These are phyloP conservation scores for Talaromyces amestolkiae DNA, from an alignment of 2,329 filamentous ascomycete species.

Conservation along the genomic window DNA sequence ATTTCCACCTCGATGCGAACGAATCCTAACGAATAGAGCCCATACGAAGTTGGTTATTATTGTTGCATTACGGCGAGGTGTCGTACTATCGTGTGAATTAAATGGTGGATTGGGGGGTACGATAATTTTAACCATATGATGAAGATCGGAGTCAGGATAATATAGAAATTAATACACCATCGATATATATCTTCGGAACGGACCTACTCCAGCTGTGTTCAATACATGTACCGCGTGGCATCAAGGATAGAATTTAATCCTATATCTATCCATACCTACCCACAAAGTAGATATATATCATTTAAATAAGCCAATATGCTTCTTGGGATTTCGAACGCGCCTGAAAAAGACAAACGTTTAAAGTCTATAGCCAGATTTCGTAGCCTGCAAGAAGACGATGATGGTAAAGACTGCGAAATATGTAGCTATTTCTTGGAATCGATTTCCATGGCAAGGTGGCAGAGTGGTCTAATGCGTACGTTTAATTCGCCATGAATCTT, in stretches of 20 bases:
- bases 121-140: neutral
- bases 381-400: too few species aligned
- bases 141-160: neutral
- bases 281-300: neutral
- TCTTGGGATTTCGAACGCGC: too few species aligned
- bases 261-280: too few species aligned
- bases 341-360: too few species aligned
- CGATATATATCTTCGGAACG: neutral
- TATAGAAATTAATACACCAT: neutral
- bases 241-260: neutral
- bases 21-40: conserved; percentile 5
- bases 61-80: neutral
- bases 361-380: too few species aligned
- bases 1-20: neutral
- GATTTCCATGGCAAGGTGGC: neutral
- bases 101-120: too few species aligned
- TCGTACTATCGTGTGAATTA: neutral
- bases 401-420: too few species aligned
- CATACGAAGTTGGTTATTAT: neutral
- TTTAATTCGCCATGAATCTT: neutral
- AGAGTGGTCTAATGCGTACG: neutral
- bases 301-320: too few species aligned
- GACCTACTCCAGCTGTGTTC: too few species aligned
- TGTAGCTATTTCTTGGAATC: too few species aligned
- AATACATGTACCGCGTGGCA: neutral